Percentiles rank a stretch among this genome's conserved stretches.
These are phyloP conservation scores for Microbotryomycetes sp. DNA, from an alignment of 1,284 basidiomycete genomes.

Conservation along the genomic window DNA sequence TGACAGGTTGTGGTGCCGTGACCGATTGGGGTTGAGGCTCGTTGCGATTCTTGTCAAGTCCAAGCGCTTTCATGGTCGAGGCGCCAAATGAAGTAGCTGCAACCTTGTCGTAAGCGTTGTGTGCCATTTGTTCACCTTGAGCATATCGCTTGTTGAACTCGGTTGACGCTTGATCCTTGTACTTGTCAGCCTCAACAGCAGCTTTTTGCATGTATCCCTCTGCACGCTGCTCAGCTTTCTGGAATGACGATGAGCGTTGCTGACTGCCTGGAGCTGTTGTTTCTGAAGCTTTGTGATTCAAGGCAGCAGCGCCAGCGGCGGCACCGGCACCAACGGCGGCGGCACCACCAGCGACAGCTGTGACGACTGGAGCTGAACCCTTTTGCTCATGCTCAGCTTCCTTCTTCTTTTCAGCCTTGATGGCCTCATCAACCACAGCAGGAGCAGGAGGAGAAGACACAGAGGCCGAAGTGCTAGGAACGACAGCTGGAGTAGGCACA, in stretches of 20 bases:
- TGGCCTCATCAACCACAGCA: neutral
- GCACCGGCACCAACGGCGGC: neutral
- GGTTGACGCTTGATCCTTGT: slow-evolving; percentile 1
- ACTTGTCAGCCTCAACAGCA: slow-evolving; percentile 2
- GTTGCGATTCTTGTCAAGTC: neutral
- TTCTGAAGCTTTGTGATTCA: neutral
- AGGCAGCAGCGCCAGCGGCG: neutral
- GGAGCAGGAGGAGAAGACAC: neutral
- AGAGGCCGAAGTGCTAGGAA: neutral
- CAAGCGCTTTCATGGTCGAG: slow-evolving; percentile 3
- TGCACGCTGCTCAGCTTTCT: neutral
- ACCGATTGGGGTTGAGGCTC: neutral
- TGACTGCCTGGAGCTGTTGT: neutral
- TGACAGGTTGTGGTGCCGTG: neutral
- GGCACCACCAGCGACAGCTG: neutral
- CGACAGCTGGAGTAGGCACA: neutral
- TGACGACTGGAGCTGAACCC: neutral
- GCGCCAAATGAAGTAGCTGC: slow-evolving; percentile 3
- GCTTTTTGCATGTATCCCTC: neutral
- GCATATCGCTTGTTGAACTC: slow-evolving; percentile 7
- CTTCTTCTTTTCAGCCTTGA: neutral
- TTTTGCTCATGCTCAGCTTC: neutral
- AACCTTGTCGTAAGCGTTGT: slow-evolving; percentile 4
- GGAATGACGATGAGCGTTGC: neutral
- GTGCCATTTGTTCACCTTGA: neutral